Percentiles rank a stretch among this genome's conserved stretches.
Conservation (phyloP, 2,329 filamentous ascomycete genomes). For the Pestalotiopsis sp. region DNA sequence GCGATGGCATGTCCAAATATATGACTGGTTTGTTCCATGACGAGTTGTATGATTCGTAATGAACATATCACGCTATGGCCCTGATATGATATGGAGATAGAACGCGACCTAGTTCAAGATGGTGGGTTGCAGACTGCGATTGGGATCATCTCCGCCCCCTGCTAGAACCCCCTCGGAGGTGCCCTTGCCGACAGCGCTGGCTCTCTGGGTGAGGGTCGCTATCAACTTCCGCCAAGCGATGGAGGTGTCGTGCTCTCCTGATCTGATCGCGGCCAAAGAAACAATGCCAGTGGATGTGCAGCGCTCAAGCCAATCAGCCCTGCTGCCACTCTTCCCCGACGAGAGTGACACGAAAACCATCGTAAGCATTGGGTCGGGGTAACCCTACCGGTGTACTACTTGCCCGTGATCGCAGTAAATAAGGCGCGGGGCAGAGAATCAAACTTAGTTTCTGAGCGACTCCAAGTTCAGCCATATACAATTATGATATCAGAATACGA, state of each 20-base stretch:
- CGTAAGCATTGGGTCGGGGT: neutral
- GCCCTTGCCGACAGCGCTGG: neutral
- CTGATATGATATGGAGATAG: neutral
- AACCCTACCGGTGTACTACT: neutral
- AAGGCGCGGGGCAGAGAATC: neutral
- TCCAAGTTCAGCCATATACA: neutral
- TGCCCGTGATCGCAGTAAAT: neutral
- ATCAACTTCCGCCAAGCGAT: neutral
- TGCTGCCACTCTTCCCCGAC: neutral
- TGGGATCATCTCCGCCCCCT: neutral
- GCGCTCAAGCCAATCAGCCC: neutral
- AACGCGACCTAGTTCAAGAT: too few relatives aligned
- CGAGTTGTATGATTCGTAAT: neutral
- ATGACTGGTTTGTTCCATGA: too few relatives aligned
- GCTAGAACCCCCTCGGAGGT: neutral
- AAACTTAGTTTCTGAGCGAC: neutral
- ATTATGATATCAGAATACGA: slow-evolving; percentile 16
- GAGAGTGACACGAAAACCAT: neutral
- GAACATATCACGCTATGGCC: neutral
- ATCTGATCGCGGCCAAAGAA: neutral
- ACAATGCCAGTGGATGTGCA: neutral
- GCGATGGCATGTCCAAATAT: too few relatives aligned
- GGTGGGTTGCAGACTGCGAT: neutral
- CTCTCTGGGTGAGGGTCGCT: neutral
- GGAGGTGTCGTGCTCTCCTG: neutral